These are phyloP conservation scores for Trichoderma guizhouense DNA, from an alignment of 2,329 filamentous ascomycete genomes.

Conservation along the genomic window DNA sequence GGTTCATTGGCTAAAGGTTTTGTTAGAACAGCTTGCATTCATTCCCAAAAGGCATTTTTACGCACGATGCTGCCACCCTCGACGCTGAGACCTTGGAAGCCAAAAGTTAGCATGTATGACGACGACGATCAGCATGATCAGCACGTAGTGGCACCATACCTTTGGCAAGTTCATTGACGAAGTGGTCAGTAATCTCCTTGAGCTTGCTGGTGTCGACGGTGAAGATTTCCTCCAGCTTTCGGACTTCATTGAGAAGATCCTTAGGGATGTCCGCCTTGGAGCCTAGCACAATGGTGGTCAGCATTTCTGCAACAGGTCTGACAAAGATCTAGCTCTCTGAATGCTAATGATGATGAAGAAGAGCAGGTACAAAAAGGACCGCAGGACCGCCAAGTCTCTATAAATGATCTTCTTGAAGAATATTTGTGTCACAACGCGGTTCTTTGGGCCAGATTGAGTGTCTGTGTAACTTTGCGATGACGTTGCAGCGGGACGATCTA, in stretches of 20 bases:
- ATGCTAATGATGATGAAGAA: background rate
- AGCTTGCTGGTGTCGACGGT: conserved; percentile 74
- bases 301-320: background rate
- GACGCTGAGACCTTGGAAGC: conserved; percentile 64
- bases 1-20: conserved; percentile 79
- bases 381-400: background rate
- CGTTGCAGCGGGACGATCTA: background rate
- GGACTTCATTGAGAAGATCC: conserved; percentile 75
- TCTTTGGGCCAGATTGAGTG: background rate
- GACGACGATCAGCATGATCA: background rate
- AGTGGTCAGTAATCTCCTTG: conserved; percentile 87
- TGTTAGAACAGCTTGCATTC: conserved; percentile 22
- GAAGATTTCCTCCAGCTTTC: conserved; percentile 79
- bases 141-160: conserved; percentile 45
- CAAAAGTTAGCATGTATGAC: background rate
- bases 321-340: background rate
- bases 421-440: background rate
- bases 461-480: conserved; percentile 8
- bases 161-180: conserved; percentile 82
- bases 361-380: background rate
- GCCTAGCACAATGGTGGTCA: conserved; percentile 49
- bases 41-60: conserved; percentile 20
- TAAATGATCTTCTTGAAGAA: background rate
- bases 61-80: conserved; percentile 91
- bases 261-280: conserved; percentile 90